These are phyloP conservation scores for Trichomonas vaginalis DNA, from an alignment of 208 protist genomes.

Conservation along the genomic window DNA sequence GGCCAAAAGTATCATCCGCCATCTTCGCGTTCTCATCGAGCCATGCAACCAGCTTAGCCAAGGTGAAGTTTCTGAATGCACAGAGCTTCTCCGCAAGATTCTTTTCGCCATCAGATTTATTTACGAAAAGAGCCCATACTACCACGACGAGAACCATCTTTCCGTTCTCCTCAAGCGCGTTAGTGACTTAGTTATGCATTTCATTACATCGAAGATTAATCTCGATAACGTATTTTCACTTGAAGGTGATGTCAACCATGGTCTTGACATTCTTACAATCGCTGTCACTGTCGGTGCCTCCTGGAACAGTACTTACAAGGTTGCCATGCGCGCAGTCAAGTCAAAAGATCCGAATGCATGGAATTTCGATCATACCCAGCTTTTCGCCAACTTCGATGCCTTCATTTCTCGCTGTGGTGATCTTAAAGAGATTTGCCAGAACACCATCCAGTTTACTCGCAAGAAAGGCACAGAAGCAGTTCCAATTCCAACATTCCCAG, in stretches of 20 bases:
- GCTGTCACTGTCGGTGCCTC: background rate
- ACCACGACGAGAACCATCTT: constrained; percentile 7
- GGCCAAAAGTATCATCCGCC: background rate
- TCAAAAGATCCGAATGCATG: constrained; percentile 3
- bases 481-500: constrained; percentile 14
- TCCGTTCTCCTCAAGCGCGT: background rate
- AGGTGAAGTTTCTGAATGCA: constrained; percentile 8
- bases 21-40: background rate
- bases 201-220: constrained; percentile 13
- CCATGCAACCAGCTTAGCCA: constrained; percentile 9
- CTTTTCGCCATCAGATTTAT: constrained; percentile 10
- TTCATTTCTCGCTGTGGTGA: constrained; percentile 12
- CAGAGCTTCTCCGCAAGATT: background rate
- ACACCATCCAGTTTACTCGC: background rate
- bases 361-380: constrained; percentile 12
- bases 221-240: background rate
- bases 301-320: constrained; percentile 1
- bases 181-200: constrained; percentile 16
- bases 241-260: background rate
- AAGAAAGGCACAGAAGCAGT: background rate
- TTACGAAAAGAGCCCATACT: constrained; percentile 1
- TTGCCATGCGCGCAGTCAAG: background rate
- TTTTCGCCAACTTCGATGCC: constrained; percentile 12
- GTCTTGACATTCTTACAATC: background rate
- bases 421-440: constrained; percentile 14